Conservation (phyloP, 306 rosid species). For the Gastrolobium bilobum region DNA sequence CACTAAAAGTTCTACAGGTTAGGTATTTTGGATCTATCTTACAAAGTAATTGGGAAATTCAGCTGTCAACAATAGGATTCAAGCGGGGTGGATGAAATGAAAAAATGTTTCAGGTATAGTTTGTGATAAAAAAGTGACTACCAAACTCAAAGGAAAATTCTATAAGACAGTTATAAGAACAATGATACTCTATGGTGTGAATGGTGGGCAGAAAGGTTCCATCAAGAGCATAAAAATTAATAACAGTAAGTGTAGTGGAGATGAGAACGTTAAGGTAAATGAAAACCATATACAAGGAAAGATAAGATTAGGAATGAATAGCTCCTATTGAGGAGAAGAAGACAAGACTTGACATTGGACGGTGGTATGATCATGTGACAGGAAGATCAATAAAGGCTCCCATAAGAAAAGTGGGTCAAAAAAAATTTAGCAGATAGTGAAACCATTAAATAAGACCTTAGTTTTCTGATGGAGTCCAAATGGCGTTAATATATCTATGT, state of each 20-base stretch:
- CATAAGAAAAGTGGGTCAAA: neutral
- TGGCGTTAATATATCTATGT: neutral
- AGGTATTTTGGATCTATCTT: neutral
- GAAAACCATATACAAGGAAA: neutral
- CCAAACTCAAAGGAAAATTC: neutral
- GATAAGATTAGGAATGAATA: neutral
- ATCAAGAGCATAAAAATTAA: neutral
- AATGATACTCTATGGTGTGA: neutral
- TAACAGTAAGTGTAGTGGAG: neutral
- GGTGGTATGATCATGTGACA: neutral
- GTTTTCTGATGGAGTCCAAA: neutral
- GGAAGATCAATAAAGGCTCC: neutral
- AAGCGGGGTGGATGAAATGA: neutral
- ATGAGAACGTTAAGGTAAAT: neutral
- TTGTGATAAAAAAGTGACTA: neutral
- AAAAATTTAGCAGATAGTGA: neutral
- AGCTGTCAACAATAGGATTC: neutral
- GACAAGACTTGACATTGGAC: neutral
- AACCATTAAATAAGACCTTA: constrained; percentile 5
- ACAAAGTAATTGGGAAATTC: neutral
- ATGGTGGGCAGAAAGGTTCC: neutral
- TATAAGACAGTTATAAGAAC: neutral
- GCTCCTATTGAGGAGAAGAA: neutral
- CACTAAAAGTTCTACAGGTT: neutral
- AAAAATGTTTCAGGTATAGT: neutral